Base-by-base conservation (phyloP, 768 basidiomycete genomes). In the Rhizopogon roseolus region DNA sequence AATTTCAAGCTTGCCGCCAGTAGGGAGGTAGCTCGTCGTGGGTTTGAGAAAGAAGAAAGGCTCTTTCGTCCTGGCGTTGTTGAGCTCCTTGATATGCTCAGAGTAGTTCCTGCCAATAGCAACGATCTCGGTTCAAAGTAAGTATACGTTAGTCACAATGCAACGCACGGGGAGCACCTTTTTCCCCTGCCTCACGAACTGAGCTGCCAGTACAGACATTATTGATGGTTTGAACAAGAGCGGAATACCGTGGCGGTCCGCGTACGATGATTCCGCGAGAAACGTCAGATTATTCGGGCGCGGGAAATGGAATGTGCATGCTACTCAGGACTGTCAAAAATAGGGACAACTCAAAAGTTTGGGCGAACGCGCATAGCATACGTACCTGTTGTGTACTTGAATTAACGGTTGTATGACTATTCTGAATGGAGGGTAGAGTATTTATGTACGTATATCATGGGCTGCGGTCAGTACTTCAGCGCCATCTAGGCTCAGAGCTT, bases 31-130 rank as follows among this genome's bases (percentile, higher is more conserved):
- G 65, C 88, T 92, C 11, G 88, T 85, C 5, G 97, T 98, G 7
- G 96, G 97, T 71, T 99, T 99, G 27, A 98, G 73, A 76, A 99
- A 99, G 81, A 98, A 95, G 78, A 99, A 98, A 0, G 97, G 97
- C 65, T 98, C 95, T 66, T 85, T 90, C 0, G 96, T 95, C 28
- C 39, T 54, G 5, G 88, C 74, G 66, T 98, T 98, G 64, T 85
- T 87, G 36, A 98, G 80, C 65, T 99, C 97, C 70, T 90, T 93
- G 67, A 87, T 86, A 60, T 97, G 95, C 34, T 90, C 90, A 5
- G 81, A 82, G 68, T 96, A 97, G 75, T 97, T 98, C 55, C 96
- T 83, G 34, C 96, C 96, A 55, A 98, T 98, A 36, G 93, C 95
- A 36, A 98, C 87, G 61, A 98, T 95, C 89, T 93, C 51, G 34